phyloP scores from a whole-genome alignment of 495 filamentous ascomycete species.

The Cercophora scortea region DNA sequence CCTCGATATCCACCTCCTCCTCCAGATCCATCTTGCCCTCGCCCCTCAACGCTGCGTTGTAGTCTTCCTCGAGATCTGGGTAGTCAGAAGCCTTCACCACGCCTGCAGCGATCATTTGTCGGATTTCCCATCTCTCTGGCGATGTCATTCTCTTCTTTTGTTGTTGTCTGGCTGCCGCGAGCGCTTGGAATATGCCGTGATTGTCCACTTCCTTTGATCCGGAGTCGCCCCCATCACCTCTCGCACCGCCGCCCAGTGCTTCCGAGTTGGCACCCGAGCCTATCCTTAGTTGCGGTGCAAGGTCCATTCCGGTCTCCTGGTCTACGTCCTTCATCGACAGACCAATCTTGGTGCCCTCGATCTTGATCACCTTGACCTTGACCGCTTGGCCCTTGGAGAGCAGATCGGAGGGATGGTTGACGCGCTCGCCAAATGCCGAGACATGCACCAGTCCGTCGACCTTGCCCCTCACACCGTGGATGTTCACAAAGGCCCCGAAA shows the following conservation, averaged over 20 bases:
- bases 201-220: slow-evolving; percentile 3
- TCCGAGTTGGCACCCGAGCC: slow-evolving; percentile 92
- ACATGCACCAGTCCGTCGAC: slow-evolving; percentile 93
- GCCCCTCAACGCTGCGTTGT: slow-evolving; percentile 76
- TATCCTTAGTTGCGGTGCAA: slow-evolving; percentile 71
- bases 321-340: slow-evolving; percentile 98
- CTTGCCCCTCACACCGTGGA: slow-evolving; percentile 78
- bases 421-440: slow-evolving; percentile 84
- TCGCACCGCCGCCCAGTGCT: slow-evolving; percentile 59
- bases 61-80: slow-evolving; percentile 91
- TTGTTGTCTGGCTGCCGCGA: slow-evolving; percentile 34
- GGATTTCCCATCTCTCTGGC: slow-evolving; percentile 94
- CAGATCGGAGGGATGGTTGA: slow-evolving; percentile 87
- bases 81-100: slow-evolving; percentile 86
- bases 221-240: slow-evolving; percentile 31
- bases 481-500: slow-evolving; percentile 91
- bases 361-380: slow-evolving; percentile 88
- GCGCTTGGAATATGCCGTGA: slow-evolving; percentile 25
- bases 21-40: slow-evolving; percentile 89
- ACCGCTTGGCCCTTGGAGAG: slow-evolving; percentile 74
- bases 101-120: slow-evolving; percentile 90
- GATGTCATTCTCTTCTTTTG: slow-evolving; percentile 89
- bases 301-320: slow-evolving; percentile 78
- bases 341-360: slow-evolving; percentile 71
- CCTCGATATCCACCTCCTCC: slow-evolving; percentile 95